phyloP scores from a whole-genome alignment of 257 asterid genomes.

The Solanum okadae region DNA sequence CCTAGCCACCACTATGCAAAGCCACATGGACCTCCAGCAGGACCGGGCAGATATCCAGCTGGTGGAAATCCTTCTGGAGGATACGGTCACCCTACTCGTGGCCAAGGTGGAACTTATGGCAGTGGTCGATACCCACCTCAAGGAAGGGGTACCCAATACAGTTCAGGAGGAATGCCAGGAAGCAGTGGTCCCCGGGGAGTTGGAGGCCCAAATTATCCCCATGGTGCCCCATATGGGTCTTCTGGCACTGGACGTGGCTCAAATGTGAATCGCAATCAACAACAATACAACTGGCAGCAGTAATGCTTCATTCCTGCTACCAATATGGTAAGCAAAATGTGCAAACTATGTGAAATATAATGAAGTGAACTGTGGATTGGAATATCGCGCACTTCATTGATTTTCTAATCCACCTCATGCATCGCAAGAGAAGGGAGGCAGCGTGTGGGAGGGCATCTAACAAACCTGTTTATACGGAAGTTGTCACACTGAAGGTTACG shows the following conservation, averaged over 20 bases:
- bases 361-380: not conserved
- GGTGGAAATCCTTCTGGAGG: slow-evolving; percentile 72
- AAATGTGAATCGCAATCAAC: slow-evolving; percentile 66
- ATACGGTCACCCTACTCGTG: slow-evolving; percentile 64
- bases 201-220: slow-evolving; percentile 71
- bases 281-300: slow-evolving; percentile 87
- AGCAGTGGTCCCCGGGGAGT: slow-evolving; percentile 62
- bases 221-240: slow-evolving; percentile 54
- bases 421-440: not conserved
- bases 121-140: slow-evolving; percentile 71
- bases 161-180: slow-evolving; percentile 42
- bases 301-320: slow-evolving; percentile 13
- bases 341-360: not conserved
- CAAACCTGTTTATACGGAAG: not conserved
- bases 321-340: not conserved
- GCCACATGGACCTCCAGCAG: slow-evolving; percentile 71
- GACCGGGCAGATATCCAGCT: slow-evolving; percentile 70
- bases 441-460: not conserved
- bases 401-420: not conserved
- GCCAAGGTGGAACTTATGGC: slow-evolving; percentile 68
- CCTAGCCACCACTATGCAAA: slow-evolving; percentile 66
- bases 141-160: slow-evolving; percentile 69
- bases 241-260: slow-evolving; percentile 86
- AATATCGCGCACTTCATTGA: not conserved
- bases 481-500: not conserved